phyloP scores from a whole-genome alignment of 2,329 filamentous ascomycete genomes.

The Dryadomyces quercivorus region DNA sequence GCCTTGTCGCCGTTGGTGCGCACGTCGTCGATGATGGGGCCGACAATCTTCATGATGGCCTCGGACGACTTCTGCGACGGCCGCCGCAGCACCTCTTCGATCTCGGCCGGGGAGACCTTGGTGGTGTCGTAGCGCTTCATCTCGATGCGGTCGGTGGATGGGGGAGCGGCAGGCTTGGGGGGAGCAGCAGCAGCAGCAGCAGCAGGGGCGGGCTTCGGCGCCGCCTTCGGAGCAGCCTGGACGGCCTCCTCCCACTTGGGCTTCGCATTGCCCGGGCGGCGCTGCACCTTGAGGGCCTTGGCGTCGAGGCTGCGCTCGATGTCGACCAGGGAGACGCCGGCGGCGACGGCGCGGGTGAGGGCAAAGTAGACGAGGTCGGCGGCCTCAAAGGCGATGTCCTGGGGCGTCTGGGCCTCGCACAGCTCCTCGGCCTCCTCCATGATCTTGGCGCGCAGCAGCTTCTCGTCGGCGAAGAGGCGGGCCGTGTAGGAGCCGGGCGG shows the following conservation, averaged over 20 bases:
- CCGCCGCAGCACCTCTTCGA: constrained; percentile 66
- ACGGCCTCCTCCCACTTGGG: constrained; percentile 78
- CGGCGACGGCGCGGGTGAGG: constrained; percentile 73
- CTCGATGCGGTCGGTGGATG: constrained; percentile 47
- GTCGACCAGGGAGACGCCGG: constrained; percentile 76
- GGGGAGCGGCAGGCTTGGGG: constrained; percentile 4
- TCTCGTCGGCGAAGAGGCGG: constrained; percentile 80
- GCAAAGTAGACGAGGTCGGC: constrained; percentile 96
- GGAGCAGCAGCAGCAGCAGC: constrained; percentile 27
- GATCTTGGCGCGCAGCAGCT: constrained; percentile 86
- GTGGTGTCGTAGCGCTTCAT: constrained; percentile 72
- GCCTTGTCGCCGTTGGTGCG: constrained; percentile 75
- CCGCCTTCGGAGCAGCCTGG: too few species aligned
- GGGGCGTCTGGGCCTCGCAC: constrained; percentile 58
- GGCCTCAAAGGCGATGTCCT: constrained; percentile 81
- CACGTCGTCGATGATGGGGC: constrained; percentile 83
- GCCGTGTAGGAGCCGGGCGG: constrained; percentile 89
- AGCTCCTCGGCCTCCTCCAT: constrained; percentile 97
- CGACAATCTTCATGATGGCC: constrained; percentile 79
- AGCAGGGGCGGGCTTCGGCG: neutral
- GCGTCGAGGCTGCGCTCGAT: constrained; percentile 87
- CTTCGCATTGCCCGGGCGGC: constrained; percentile 88
- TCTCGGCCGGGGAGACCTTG: constrained; percentile 48
- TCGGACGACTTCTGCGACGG: constrained; percentile 95
- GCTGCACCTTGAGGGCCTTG: constrained; percentile 91